These are phyloP conservation scores for Parastagonospora nodorum DNA, from an alignment of 2,329 filamentous ascomycete genomes.

Conservation along the genomic window DNA sequence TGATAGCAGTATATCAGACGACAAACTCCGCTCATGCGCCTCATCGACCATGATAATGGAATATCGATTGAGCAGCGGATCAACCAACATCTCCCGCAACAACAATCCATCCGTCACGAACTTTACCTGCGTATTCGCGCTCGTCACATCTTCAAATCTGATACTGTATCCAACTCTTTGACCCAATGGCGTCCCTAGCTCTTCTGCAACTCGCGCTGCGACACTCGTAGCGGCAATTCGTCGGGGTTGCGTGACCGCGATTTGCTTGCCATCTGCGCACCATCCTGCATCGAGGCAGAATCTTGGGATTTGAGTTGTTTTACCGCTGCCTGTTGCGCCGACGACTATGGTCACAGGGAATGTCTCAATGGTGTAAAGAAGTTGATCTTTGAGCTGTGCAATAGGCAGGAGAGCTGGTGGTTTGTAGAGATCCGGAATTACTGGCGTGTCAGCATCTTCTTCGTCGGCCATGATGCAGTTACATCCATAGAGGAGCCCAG, in stretches of 20 bases:
- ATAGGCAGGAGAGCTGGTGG: constrained; percentile 85
- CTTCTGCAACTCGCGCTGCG: constrained; percentile 71
- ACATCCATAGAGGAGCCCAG: no score
- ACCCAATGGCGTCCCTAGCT: constrained; percentile 82
- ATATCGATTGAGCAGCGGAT: constrained; percentile 87
- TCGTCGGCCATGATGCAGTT: constrained; percentile 37
- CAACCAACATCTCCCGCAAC: constrained; percentile 88
- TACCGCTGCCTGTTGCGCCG: constrained; percentile 81
- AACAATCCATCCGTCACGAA: constrained; percentile 94
- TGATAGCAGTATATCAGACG: constrained; percentile 87
- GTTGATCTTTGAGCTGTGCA: constrained; percentile 74
- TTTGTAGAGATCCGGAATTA: constrained; percentile 85
- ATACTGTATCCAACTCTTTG: constrained; percentile 91
- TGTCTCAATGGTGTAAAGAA: constrained; percentile 87
- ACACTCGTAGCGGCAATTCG: constrained; percentile 22
- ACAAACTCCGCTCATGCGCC: constrained; percentile 91
- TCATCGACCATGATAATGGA: constrained; percentile 98
- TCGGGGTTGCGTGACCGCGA: constrained; percentile 77
- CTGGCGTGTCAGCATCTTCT: constrained; percentile 50
- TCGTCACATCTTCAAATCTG: constrained; percentile 88
- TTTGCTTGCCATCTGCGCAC: constrained; percentile 80
- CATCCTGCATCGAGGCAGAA: constrained; percentile 88
- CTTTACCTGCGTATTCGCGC: constrained; percentile 83
- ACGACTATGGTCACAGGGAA: constrained; percentile 85
- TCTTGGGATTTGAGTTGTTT: constrained; percentile 94